These are phyloP conservation scores for Xylaria nigripes DNA, from an alignment of 495 filamentous ascomycete genomes.

Conservation along the genomic window DNA sequence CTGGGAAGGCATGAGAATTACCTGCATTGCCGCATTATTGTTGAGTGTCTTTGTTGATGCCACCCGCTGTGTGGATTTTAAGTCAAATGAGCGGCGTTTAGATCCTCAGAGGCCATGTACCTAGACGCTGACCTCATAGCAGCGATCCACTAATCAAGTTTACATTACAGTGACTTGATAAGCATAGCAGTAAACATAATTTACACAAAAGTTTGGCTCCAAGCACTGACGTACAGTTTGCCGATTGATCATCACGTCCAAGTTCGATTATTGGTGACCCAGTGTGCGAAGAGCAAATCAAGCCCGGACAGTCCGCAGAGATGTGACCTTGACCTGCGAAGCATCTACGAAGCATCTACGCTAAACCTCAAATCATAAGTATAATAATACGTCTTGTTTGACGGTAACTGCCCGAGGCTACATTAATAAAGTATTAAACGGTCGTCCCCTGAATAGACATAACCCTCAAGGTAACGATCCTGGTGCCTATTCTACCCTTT, in stretches of 20 bases:
- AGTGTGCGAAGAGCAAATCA: background rate
- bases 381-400: background rate
- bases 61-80: conserved; percentile 18
- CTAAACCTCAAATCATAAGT: background rate
- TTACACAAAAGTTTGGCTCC: background rate
- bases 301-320: background rate
- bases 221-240: background rate
- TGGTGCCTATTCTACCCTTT: no score
- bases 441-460: background rate
- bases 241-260: background rate
- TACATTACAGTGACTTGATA: background rate
- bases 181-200: background rate
- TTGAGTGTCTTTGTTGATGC: conserved; percentile 19
- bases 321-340: background rate
- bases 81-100: conserved; percentile 4
- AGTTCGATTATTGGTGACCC: background rate
- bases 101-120: conserved; percentile 18
- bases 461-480: no score
- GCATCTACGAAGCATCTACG: background rate
- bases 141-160: conserved; percentile 14
- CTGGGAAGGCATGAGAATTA: background rate
- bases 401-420: no score
- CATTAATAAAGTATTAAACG: background rate
- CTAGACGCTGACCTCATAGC: conserved; percentile 21
- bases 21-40: conserved; percentile 13